Evolutionary conservation across 176 grass and related monocot genomes (phyloP).

Genomic region (Zea luxurians): DNA sequence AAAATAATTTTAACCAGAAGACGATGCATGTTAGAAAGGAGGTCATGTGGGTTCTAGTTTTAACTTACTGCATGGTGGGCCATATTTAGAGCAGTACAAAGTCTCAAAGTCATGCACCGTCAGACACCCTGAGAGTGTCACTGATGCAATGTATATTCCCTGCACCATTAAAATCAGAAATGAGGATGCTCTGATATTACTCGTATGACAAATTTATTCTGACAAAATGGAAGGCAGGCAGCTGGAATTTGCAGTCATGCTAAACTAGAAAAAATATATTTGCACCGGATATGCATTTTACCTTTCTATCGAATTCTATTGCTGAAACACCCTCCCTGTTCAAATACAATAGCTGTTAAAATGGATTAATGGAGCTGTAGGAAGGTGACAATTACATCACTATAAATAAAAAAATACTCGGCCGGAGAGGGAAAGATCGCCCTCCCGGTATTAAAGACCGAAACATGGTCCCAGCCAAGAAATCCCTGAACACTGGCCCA

Average conservation of each 20-base stretch:
- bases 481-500: no score
- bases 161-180: constrained; percentile 44
- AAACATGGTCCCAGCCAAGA: no score
- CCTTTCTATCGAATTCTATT: constrained; percentile 92
- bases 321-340: constrained; percentile 67
- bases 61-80: constrained; percentile 63
- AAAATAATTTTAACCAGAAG: constrained; percentile 1
- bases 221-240: background rate
- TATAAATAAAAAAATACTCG: background rate
- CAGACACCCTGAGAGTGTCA: constrained; percentile 84
- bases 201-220: constrained; percentile 2
- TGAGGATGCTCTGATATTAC: constrained; percentile 35
- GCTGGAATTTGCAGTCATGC: background rate
- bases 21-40: background rate
- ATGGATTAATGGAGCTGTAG: constrained; percentile 9
- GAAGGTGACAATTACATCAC: background rate
- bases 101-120: constrained; percentile 95
- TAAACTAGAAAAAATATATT: constrained; percentile 24
- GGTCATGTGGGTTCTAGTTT: constrained; percentile 15
- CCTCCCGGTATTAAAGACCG: no score
- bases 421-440: no score
- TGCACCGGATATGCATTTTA: constrained; percentile 34
- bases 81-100: constrained; percentile 68
- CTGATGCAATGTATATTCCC: constrained; percentile 94
- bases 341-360: constrained; percentile 42